phyloP scores from a whole-genome alignment of 352 stramenopile species.

The Thalassiosira livingstoniorum region DNA sequence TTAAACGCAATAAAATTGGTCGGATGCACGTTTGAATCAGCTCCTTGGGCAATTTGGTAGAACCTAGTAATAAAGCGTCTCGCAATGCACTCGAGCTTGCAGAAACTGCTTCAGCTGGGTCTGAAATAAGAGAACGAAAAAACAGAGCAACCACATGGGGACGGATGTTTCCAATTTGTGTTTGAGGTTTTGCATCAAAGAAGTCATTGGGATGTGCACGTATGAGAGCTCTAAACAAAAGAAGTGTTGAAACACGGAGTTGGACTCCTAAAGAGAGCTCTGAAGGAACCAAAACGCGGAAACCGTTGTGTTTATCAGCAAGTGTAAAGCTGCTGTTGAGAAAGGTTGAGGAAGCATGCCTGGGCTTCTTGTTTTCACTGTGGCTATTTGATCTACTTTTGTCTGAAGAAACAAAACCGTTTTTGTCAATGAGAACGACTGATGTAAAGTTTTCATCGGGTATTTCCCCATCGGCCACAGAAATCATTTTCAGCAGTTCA shows the following conservation, averaged over 20 bases:
- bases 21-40: conserved; percentile 94
- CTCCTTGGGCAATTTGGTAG: conserved; percentile 90
- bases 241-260: conserved; percentile 79
- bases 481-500: conserved; percentile 85
- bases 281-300: conserved; percentile 59
- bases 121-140: conserved; percentile 81
- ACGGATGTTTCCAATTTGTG: conserved; percentile 75
- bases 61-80: conserved; percentile 72
- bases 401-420: conserved; percentile 72
- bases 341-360: conserved; percentile 71
- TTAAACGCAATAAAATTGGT: conserved; percentile 95
- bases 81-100: conserved; percentile 73
- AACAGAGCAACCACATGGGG: conserved; percentile 81
- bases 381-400: conserved; percentile 12
- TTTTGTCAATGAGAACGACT: conserved; percentile 80
- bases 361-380: conserved; percentile 24
- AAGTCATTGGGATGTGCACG: conserved; percentile 75
- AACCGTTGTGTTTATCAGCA: conserved; percentile 48
- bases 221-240: conserved; percentile 80
- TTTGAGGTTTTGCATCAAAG: conserved; percentile 76
- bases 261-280: conserved; percentile 80
- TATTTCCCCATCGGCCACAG: conserved; percentile 86
- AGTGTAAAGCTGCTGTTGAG: conserved; percentile 62
- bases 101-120: conserved; percentile 64
- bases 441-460: conserved; percentile 69